A percentile compares a stretch with the other conserved stretches of the same genome.
Conservation (phyloP, 345 rosid species). For the Melastoma malabathricum region DNA sequence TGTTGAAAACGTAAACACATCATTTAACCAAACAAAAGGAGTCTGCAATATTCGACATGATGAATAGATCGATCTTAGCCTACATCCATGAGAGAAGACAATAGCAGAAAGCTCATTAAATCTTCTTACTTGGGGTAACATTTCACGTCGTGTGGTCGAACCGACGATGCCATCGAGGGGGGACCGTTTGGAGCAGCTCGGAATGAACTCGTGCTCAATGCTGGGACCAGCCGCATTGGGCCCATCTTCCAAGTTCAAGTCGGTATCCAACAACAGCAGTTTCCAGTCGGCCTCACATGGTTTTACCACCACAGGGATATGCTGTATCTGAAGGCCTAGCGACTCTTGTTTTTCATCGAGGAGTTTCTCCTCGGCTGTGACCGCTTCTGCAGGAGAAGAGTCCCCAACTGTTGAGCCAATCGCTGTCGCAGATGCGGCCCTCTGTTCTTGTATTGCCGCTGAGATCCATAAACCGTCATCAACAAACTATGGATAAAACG, state of each 20-base stretch:
- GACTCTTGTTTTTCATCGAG: slow-evolving; percentile 48
- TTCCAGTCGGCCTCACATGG: slow-evolving; percentile 16
- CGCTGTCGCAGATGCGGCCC: slow-evolving; percentile 40
- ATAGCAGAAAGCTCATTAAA: no score
- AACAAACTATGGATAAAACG: not conserved
- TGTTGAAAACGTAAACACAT: no score
- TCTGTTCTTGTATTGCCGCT: slow-evolving; percentile 68
- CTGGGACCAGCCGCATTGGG: slow-evolving; percentile 19
- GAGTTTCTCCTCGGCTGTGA: slow-evolving; percentile 24
- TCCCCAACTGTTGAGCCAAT: slow-evolving; percentile 55
- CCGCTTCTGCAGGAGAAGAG: slow-evolving; percentile 39
- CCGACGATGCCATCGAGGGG: no score
- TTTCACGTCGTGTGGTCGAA: no score
- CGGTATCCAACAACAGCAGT: slow-evolving; percentile 17
- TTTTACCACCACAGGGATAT: slow-evolving; percentile 34
- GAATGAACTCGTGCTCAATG: slow-evolving; percentile 69
- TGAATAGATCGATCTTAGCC: no score
- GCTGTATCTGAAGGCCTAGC: slow-evolving; percentile 45
- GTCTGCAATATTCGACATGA: no score
- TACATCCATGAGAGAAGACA: no score
- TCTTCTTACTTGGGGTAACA: no score
- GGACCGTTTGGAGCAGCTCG: slow-evolving; percentile 37
- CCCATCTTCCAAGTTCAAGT: slow-evolving; percentile 33
- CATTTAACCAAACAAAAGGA: no score
- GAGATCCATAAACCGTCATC: slow-evolving; percentile 3